Conservation (phyloP, 2,329 filamentous ascomycete genomes). For the Claviceps africana region DNA sequence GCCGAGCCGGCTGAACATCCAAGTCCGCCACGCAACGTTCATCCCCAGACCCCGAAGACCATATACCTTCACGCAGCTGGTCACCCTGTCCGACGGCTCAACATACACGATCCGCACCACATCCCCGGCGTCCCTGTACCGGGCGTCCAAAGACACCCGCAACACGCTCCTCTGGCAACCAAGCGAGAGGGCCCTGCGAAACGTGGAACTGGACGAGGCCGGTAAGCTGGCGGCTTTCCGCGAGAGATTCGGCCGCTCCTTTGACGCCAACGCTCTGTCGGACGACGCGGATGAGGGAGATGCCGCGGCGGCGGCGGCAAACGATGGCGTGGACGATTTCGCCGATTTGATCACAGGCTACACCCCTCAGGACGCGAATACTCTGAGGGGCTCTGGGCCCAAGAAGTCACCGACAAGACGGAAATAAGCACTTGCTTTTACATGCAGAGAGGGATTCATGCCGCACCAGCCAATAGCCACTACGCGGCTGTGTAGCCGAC, state of each 20-base stretch:
- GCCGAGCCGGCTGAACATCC: slow-evolving; percentile 22
- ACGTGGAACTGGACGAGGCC: slow-evolving; percentile 90
- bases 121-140: slow-evolving; percentile 48
- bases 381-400: slow-evolving; percentile 22
- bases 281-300: slow-evolving; percentile 17
- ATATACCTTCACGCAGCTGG: slow-evolving; percentile 93
- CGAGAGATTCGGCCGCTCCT: slow-evolving; percentile 67
- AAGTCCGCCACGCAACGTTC: slow-evolving; percentile 71
- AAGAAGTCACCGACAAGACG: slow-evolving; percentile 34
- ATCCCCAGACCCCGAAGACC: slow-evolving; percentile 79
- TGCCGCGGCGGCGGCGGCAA: slow-evolving; percentile 12
- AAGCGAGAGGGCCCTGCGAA: slow-evolving; percentile 61
- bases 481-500: background rate
- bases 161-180: slow-evolving; percentile 92
- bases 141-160: slow-evolving; percentile 63
- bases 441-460: background rate
- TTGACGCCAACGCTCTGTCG: slow-evolving; percentile 45
- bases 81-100: slow-evolving; percentile 82
- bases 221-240: slow-evolving; percentile 79
- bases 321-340: slow-evolving; percentile 18
- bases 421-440: slow-evolving; percentile 20
- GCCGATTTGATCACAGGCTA: slow-evolving; percentile 40
- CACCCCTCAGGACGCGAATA: slow-evolving; percentile 22
- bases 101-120: slow-evolving; percentile 71
- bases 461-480: background rate